Evolutionary conservation across 352 stramenopile genomes (phyloP).

Genomic region (Globisporangium nodosum): DNA sequence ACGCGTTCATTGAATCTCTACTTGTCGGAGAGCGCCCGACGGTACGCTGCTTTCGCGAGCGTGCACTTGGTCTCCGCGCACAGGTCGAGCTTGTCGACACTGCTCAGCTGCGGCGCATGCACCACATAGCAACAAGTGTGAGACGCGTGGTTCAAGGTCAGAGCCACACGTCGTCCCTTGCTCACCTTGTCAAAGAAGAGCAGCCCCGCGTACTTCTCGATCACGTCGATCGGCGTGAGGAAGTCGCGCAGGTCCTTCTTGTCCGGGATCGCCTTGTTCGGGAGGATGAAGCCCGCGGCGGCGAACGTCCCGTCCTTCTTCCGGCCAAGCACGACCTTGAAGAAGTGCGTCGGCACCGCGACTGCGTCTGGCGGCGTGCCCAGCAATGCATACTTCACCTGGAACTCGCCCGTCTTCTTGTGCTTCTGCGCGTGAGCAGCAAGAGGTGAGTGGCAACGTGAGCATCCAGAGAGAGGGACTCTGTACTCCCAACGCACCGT

Average conservation of each 20-base stretch:
- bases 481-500: slow-evolving; percentile 24
- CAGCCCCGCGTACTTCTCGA: slow-evolving; percentile 91
- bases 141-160: background rate
- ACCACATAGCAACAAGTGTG: background rate
- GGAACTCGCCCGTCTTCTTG: slow-evolving; percentile 55
- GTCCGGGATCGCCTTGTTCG: slow-evolving; percentile 82
- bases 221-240: slow-evolving; percentile 84
- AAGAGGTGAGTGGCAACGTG: background rate
- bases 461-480: background rate
- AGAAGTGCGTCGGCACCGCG: slow-evolving; percentile 95
- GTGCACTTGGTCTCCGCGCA: slow-evolving; percentile 66
- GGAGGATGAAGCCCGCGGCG: slow-evolving; percentile 91
- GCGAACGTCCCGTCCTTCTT: slow-evolving; percentile 55
- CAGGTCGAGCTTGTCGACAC: slow-evolving; percentile 43
- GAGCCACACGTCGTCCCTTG: background rate
- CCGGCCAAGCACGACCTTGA: slow-evolving; percentile 90
- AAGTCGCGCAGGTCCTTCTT: slow-evolving; percentile 82
- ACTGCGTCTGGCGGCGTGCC: slow-evolving; percentile 85
- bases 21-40: slow-evolving; percentile 22
- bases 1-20: background rate
- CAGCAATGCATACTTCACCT: slow-evolving; percentile 72
- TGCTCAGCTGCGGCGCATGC: slow-evolving; percentile 26
- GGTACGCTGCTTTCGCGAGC: slow-evolving; percentile 39
- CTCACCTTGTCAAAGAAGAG: slow-evolving; percentile 91
- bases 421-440: slow-evolving; percentile 38